These are phyloP conservation scores for Boletus mariae DNA, from an alignment of 1,284 basidiomycete genomes.

Conservation along the genomic window DNA sequence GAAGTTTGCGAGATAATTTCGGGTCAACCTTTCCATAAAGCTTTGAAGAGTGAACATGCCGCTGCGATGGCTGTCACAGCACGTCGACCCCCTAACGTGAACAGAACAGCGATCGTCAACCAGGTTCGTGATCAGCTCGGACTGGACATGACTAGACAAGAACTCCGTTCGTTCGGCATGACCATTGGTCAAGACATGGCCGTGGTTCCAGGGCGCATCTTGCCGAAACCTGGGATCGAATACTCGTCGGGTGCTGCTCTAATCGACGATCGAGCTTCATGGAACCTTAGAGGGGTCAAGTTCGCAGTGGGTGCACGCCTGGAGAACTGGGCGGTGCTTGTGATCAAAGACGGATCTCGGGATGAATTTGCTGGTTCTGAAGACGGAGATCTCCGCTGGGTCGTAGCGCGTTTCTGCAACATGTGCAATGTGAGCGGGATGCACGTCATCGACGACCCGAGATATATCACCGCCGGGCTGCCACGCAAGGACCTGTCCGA, in stretches of 20 bases:
- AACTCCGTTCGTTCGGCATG: conserved; percentile 54
- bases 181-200: conserved; percentile 61
- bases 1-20: conserved; percentile 71
- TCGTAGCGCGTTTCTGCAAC: conserved; percentile 47
- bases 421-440: conserved; percentile 64
- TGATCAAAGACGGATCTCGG: conserved; percentile 53
- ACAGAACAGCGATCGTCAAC: conserved; percentile 49
- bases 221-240: conserved; percentile 52
- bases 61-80: conserved; percentile 64
- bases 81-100: conserved; percentile 62
- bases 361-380: conserved; percentile 46
- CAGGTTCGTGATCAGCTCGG: conserved; percentile 47
- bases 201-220: conserved; percentile 68
- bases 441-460: conserved; percentile 31
- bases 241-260: conserved; percentile 44
- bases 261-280: conserved; percentile 56
- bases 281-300: conserved; percentile 63
- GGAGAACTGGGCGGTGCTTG: conserved; percentile 58
- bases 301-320: conserved; percentile 54
- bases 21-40: conserved; percentile 63
- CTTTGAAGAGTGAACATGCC: conserved; percentile 64
- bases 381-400: conserved; percentile 47
- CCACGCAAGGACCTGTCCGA: conserved; percentile 7
- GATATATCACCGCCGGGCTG: conserved; percentile 6
- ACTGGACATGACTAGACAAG: conserved; percentile 42